These are phyloP conservation scores for Phytophthora podocarpi DNA, from an alignment of 352 stramenopile species.

Conservation along the genomic window DNA sequence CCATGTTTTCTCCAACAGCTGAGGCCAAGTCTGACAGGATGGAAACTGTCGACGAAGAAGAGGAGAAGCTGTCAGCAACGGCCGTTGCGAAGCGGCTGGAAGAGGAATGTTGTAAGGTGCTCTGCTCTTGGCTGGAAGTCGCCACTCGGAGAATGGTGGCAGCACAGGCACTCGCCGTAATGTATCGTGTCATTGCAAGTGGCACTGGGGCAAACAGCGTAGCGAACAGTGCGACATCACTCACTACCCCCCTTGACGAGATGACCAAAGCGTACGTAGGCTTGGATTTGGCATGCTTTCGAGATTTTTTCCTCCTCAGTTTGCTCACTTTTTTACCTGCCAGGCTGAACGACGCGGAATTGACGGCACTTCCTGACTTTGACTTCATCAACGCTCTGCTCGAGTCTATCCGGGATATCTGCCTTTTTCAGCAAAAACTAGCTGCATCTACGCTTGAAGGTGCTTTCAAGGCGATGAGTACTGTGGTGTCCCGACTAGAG, in stretches of 20 bases:
- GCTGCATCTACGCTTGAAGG: conserved; percentile 29
- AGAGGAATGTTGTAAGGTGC: conserved; percentile 43
- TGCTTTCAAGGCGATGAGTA: conserved; percentile 44
- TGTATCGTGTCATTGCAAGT: conserved; percentile 42
- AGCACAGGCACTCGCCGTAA: conserved; percentile 39
- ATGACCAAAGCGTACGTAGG: conserved; percentile 41
- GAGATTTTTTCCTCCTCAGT: too few species aligned
- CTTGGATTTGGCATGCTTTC: too few species aligned
- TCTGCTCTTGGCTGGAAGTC: conserved; percentile 49
- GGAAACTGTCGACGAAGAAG: conserved; percentile 35
- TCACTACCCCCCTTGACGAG: conserved; percentile 32
- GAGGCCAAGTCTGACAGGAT: conserved; percentile 29
- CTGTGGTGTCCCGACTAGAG: conserved; percentile 65
- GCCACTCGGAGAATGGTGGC: conserved; percentile 36
- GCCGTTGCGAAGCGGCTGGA: conserved; percentile 30
- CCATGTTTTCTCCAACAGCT: conserved; percentile 6
- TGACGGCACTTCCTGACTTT: conserved; percentile 52
- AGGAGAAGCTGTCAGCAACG: conserved; percentile 32
- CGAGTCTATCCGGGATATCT: conserved; percentile 65
- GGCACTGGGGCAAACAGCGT: conserved; percentile 13
- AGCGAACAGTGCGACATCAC: conserved; percentile 25
- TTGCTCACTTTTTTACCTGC: background rate
- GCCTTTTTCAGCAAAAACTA: conserved; percentile 42
- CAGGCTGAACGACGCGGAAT: conserved; percentile 47
- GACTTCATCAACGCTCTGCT: conserved; percentile 57